Percentiles rank a stretch among this genome's conserved stretches.
Evolutionary conservation across 1,139 yeast species (phyloP).

Genomic region (Pichia sp.): DNA sequence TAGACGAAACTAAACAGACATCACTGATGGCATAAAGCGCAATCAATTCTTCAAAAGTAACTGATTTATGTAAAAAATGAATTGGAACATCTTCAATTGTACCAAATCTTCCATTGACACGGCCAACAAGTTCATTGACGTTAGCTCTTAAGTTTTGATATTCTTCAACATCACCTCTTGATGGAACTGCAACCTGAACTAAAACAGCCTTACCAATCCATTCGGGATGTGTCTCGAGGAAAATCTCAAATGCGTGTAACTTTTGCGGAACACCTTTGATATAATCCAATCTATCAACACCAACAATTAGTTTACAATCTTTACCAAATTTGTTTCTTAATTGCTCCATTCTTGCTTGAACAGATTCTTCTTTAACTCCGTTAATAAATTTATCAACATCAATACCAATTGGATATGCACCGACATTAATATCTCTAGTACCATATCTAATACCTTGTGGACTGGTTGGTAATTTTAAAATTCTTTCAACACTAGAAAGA

Average conservation of each 20-base stretch:
- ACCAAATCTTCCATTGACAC: constrained; percentile 94
- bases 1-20: constrained; percentile 86
- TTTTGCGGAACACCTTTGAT: constrained; percentile 98
- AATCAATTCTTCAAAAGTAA: constrained; percentile 85
- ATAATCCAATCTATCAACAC: constrained; percentile 92
- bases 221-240: constrained; percentile 87
- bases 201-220: constrained; percentile 97
- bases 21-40: constrained; percentile 81
- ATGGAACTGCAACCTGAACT: constrained; percentile 96
- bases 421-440: constrained; percentile 75
- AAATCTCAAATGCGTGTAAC: constrained; percentile 90
- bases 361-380: constrained; percentile 62
- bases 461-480: constrained; percentile 71
- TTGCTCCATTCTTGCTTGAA: constrained; percentile 56
- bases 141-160: constrained; percentile 90
- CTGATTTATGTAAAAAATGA: constrained; percentile 89
- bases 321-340: constrained; percentile 58
- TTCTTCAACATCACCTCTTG: constrained; percentile 97
- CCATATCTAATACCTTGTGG: constrained; percentile 87
- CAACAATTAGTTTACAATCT: constrained; percentile 80
- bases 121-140: constrained; percentile 92
- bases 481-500: constrained; percentile 82
- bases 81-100: constrained; percentile 97
- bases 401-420: constrained; percentile 97
- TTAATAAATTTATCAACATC: constrained; percentile 87